phyloP scores from a whole-genome alignment of 352 stramenopile species.

The Globisporangium splendens region DNA sequence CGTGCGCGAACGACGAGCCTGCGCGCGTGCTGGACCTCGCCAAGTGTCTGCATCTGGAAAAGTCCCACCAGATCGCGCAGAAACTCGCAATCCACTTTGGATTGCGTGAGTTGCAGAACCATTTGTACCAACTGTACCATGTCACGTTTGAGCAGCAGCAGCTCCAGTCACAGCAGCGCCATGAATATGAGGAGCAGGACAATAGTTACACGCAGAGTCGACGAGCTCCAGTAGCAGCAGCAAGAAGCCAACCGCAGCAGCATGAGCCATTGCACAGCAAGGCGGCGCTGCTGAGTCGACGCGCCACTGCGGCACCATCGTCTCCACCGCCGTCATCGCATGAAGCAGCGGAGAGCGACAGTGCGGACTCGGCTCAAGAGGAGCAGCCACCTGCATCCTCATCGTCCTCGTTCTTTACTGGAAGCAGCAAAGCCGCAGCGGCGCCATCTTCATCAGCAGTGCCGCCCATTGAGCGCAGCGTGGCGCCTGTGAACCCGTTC shows the following conservation, averaged over 20 bases:
- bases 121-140: conserved; percentile 72
- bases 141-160: conserved; percentile 46
- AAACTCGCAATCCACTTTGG: conserved; percentile 81
- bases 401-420: conserved; percentile 10
- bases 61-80: conserved; percentile 80
- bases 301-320: background rate
- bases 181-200: conserved; percentile 2
- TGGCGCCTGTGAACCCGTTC: conserved; percentile 68
- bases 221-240: background rate
- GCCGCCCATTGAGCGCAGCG: conserved; percentile 29
- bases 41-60: conserved; percentile 79
- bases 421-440: background rate
- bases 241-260: background rate
- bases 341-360: background rate
- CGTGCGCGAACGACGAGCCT: conserved; percentile 63
- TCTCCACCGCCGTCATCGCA: background rate
- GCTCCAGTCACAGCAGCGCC: conserved; percentile 11
- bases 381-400: background rate
- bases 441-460: background rate
- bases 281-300: conserved; percentile 13
- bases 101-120: conserved; percentile 61
- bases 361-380: conserved; percentile 1
- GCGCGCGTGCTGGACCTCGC: conserved; percentile 69
- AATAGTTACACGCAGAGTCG: background rate
- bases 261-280: conserved; percentile 14